Evolutionary conservation across 2,329 filamentous ascomycete genomes (phyloP).

Genomic region (Colletotrichum cereale): DNA sequence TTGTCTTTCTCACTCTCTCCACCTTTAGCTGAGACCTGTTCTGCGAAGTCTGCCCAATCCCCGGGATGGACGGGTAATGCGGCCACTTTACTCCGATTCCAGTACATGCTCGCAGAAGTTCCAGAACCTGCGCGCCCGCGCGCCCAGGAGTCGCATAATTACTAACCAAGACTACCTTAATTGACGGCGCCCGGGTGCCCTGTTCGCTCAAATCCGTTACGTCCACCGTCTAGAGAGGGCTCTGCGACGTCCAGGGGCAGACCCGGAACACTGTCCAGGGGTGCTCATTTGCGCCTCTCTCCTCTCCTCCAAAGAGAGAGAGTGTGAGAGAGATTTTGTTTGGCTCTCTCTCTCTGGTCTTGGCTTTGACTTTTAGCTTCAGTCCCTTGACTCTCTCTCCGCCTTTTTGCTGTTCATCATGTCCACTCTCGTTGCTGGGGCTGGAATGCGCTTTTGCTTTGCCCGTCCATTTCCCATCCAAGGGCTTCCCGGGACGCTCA

Average conservation of each 20-base stretch:
- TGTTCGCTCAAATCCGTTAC: conserved; percentile 26
- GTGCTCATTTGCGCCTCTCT: not conserved
- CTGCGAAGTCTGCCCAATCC: not conserved
- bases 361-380: not conserved
- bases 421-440: not conserved
- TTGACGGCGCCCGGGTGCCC: conserved; percentile 12
- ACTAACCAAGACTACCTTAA: conserved; percentile 30
- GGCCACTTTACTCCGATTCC: not conserved
- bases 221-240: not conserved
- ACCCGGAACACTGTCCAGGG: not conserved
- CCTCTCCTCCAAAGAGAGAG: not conserved
- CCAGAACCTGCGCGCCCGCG: not conserved
- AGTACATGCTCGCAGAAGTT: not conserved
- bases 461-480: conserved; percentile 18
- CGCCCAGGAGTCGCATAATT: conserved; percentile 29
- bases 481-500: conserved; percentile 21
- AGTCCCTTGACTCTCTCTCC: not conserved
- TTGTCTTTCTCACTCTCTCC: not conserved
- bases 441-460: conserved; percentile 12
- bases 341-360: not conserved
- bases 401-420: not conserved
- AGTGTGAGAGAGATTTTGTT: not conserved
- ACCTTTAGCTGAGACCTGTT: not conserved
- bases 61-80: not conserved
- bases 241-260: not conserved